These are phyloP conservation scores for Blepharisma japonicum DNA, from an alignment of 73 alveolate genomes.

Conservation along the genomic window DNA sequence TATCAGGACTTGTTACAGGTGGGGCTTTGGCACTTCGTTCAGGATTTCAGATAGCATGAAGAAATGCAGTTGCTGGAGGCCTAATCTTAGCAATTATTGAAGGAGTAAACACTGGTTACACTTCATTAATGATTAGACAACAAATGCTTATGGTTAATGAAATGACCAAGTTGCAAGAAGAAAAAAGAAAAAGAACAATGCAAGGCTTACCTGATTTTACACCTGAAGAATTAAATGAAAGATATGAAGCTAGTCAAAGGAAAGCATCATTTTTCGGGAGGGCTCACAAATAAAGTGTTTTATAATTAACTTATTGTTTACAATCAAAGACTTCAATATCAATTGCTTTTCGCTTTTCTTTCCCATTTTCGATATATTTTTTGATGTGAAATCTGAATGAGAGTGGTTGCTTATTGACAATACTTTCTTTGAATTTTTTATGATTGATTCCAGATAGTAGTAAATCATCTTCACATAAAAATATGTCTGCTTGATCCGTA, in stretches of 20 bases:
- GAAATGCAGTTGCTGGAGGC: conserved; percentile 68
- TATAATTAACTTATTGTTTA: not conserved
- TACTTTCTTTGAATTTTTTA: conserved; percentile 26
- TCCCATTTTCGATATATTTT: conserved; percentile 19
- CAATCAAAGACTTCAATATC: conserved; percentile 2
- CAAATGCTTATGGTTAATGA: conserved; percentile 11
- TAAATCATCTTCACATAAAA: conserved; percentile 34
- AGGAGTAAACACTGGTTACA: conserved; percentile 11
- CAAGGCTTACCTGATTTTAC: not conserved
- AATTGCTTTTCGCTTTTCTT: conserved; percentile 28
- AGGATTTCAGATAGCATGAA: conserved; percentile 53
- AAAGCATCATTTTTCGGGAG: no score
- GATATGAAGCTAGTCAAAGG: not conserved
- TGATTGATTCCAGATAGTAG: conserved; percentile 1
- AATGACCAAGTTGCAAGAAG: not conserved
- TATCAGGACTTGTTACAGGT: conserved; percentile 62
- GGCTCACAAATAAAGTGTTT: no score
- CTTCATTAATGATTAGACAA: not conserved
- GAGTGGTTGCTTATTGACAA: not conserved
- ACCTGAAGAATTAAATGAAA: not conserved
- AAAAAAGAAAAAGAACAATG: not conserved
- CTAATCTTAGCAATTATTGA: conserved; percentile 35
- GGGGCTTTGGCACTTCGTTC: conserved; percentile 62
- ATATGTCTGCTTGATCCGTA: not conserved
- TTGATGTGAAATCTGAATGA: conserved; percentile 9